Evolutionary conservation across 225 moss, liverwort and hornwort genomes (phyloP).

Genomic region (Ulota crispa): DNA sequence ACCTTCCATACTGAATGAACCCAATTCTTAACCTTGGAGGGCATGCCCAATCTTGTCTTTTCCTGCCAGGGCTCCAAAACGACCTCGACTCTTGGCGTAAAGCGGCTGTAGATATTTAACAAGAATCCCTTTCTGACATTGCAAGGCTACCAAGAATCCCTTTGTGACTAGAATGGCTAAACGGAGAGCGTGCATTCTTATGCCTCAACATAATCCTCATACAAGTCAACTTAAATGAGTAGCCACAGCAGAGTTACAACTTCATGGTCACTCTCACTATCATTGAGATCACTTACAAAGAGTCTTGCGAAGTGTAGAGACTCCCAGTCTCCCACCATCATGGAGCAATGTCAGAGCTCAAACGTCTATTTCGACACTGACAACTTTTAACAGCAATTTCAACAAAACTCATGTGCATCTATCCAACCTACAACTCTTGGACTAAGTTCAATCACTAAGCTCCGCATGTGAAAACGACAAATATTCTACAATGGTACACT

Average conservation of each 20-base stretch:
- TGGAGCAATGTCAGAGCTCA: slow-evolving; percentile 13
- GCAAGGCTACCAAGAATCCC: too few relatives aligned
- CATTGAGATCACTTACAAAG: background rate
- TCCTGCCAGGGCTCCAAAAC: too few relatives aligned
- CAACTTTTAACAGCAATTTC: background rate
- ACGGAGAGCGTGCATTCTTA: background rate
- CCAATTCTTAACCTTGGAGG: too few relatives aligned
- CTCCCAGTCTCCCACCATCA: background rate
- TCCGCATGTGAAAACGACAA: slow-evolving; percentile 18
- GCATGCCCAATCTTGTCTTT: too few relatives aligned
- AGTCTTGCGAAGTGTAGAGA: background rate
- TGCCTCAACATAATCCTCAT: background rate
- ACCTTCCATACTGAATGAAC: too few relatives aligned
- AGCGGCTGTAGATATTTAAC: too few relatives aligned
- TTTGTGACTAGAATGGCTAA: too few relatives aligned
- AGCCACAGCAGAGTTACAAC: background rate
- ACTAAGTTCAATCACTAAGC: slow-evolving; percentile 14
- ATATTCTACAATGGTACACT: slow-evolving; percentile 34
- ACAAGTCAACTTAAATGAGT: background rate
- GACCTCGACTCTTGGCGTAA: too few relatives aligned
- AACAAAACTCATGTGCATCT: slow-evolving; percentile 8
- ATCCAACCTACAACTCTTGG: background rate
- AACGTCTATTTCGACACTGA: background rate
- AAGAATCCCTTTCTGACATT: too few relatives aligned
- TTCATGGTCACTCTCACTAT: background rate